Conservation (phyloP, 2,329 filamentous ascomycete genomes). For the Epichloe aotearoae region DNA sequence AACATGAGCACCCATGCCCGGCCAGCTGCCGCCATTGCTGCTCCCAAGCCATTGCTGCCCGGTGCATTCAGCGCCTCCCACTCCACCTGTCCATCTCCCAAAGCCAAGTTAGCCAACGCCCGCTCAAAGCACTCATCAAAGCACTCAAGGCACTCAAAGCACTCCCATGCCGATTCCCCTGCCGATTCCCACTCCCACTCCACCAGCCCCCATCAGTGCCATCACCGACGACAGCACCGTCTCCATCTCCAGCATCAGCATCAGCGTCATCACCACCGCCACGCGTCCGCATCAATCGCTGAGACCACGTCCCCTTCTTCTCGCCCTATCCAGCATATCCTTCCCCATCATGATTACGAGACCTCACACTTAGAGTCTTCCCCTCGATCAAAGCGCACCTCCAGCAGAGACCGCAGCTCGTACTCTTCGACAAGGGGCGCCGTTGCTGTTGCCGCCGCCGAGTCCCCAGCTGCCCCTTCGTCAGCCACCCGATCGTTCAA, state of each 20-base stretch:
- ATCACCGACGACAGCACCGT: constrained; percentile 8
- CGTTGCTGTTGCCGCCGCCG: constrained; percentile 26
- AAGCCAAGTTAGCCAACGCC: neutral
- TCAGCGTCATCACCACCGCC: constrained; percentile 24
- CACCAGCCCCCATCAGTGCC: constrained; percentile 2
- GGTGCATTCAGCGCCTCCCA: neutral
- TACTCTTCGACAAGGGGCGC: constrained; percentile 31
- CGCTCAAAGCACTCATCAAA: too few species aligned
- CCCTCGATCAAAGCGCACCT: constrained; percentile 45
- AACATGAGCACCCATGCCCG: constrained; percentile 14
- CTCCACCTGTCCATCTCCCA: neutral
- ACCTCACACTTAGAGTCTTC: constrained; percentile 49
- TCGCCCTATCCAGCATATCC: constrained; percentile 29
- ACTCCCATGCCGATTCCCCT: neutral
- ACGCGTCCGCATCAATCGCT: constrained; percentile 25
- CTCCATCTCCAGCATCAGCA: constrained; percentile 10
- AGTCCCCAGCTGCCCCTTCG: constrained; percentile 16
- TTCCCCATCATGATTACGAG: constrained; percentile 59
- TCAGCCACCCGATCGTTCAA: constrained; percentile 21
- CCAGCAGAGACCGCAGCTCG: constrained; percentile 43
- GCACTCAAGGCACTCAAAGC: too few species aligned
- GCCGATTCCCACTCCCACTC: constrained; percentile 3
- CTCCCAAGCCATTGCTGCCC: neutral
- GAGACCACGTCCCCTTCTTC: neutral
- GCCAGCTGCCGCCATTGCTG: constrained; percentile 9